These are phyloP conservation scores for Trifolium pratense DNA, from an alignment of 306 rosid genomes.

Conservation along the genomic window DNA sequence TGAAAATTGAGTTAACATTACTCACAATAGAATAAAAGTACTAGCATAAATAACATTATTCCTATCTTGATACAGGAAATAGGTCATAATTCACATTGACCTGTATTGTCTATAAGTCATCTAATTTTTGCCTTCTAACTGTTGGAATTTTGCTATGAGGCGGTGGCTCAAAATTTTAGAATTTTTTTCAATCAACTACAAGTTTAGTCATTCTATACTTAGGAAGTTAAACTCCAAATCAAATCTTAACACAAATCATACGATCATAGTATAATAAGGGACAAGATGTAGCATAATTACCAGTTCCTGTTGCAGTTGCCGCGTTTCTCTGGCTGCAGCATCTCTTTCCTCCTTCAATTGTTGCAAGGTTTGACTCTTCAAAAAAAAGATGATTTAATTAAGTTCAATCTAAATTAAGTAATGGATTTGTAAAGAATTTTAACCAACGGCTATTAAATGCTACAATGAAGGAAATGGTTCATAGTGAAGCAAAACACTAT, in stretches of 20 bases:
- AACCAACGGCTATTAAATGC: neutral
- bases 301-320: conserved; percentile 80
- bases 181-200: neutral
- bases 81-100: neutral
- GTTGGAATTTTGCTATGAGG: neutral
- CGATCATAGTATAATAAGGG: neutral
- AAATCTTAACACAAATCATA: conserved; percentile 15
- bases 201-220: conserved; percentile 15
- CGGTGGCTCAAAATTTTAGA: neutral
- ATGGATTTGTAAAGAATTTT: neutral
- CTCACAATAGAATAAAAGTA: neutral
- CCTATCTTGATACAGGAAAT: neutral
- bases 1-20: no score
- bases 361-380: conserved; percentile 54
- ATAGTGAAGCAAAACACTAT: neutral
- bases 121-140: neutral
- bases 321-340: conserved; percentile 56
- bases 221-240: conserved; percentile 11
- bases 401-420: conserved; percentile 3
- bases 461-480: neutral
- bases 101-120: neutral
- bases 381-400: conserved; percentile 24
- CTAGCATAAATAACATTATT: neutral
- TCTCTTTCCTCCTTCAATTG: conserved; percentile 82
- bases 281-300: conserved; percentile 45